Percentiles rank a stretch among this genome's conserved stretches.
phyloP scores from a whole-genome alignment of 2,329 filamentous ascomycete species.

The Trichothecium roseum region DNA sequence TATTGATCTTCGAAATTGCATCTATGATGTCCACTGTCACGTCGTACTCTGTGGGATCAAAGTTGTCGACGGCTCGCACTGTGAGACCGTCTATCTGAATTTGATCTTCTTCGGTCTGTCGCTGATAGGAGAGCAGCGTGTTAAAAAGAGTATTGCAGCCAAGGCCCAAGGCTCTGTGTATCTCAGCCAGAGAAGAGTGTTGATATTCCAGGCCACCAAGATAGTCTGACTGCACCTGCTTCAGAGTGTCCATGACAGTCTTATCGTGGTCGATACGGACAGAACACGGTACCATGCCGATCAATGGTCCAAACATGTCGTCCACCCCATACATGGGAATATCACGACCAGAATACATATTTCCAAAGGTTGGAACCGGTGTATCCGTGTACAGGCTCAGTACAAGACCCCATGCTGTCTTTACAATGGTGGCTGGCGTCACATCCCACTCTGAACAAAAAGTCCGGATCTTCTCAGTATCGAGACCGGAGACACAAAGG shows the following conservation, averaged over 20 bases:
- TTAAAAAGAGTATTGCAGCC: background rate
- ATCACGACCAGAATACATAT: background rate
- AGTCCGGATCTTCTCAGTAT: background rate
- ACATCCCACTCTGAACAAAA: constrained; percentile 3
- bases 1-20: background rate
- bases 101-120: background rate
- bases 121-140: background rate
- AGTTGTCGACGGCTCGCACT: background rate
- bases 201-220: background rate
- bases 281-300: background rate
- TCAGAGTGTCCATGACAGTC: background rate
- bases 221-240: background rate
- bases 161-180: background rate
- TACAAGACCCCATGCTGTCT: background rate
- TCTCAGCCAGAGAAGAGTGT: constrained; percentile 1
- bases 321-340: background rate
- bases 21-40: background rate
- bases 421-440: background rate
- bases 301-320: background rate
- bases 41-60: background rate
- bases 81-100: background rate
- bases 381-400: background rate
- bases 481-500: background rate
- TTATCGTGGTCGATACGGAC: background rate
- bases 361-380: background rate